A percentile compares a stretch with the other conserved stretches of the same genome.
These are phyloP conservation scores for Acmispon strigosus DNA, from an alignment of 306 rosid species.

Conservation along the genomic window DNA sequence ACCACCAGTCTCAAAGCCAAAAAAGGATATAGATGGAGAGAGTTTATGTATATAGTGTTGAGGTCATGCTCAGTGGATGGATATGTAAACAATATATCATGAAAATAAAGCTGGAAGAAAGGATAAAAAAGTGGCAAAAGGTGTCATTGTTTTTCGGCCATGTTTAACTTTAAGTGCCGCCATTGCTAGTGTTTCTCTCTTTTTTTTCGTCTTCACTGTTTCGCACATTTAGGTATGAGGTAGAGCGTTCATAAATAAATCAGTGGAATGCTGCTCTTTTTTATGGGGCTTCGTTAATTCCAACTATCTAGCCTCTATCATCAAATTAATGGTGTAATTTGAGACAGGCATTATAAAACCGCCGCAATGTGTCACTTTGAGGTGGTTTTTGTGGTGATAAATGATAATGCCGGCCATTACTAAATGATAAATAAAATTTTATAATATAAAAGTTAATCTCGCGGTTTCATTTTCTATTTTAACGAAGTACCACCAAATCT, in stretches of 20 bases:
- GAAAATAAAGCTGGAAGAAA: background rate
- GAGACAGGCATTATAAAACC: no score
- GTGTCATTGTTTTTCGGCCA: conserved; percentile 18
- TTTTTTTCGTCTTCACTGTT: background rate
- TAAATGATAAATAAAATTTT: no score
- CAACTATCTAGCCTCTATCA: background rate
- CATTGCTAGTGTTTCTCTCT: conserved; percentile 5
- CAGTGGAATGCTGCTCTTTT: conserved; percentile 10
- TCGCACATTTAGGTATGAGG: background rate
- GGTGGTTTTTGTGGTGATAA: no score
- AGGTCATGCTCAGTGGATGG: background rate
- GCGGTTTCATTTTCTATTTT: no score
- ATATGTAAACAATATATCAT: background rate
- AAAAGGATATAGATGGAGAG: background rate
- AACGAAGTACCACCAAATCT: no score
- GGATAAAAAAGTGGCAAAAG: conserved; percentile 5
- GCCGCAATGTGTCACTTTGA: no score
- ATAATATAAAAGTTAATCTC: no score
- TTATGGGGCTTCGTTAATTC: conserved; percentile 1
- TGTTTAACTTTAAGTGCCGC: conserved; percentile 27
- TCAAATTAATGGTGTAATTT: no score
- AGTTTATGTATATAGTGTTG: background rate
- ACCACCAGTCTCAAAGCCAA: conserved; percentile 17
- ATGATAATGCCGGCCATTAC: no score
- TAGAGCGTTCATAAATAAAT: background rate